Conservation (phyloP, 306 rosid species). For the Inga oerstediana region DNA sequence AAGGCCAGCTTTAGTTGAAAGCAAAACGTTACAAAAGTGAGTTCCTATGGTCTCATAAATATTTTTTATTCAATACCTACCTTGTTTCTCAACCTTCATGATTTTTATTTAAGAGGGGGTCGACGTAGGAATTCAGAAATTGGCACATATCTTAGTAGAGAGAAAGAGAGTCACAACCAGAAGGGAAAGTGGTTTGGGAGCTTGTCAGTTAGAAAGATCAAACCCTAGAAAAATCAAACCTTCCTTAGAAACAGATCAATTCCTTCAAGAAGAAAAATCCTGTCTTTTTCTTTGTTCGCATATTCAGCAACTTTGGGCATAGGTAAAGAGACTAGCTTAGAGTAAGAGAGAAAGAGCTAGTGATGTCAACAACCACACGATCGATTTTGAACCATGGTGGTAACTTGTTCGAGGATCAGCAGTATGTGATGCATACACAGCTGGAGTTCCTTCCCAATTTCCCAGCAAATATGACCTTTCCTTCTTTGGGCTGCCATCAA, state of each 20-base stretch:
- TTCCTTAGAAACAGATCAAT: not conserved
- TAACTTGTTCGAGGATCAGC: constrained; percentile 56
- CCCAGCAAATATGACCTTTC: constrained; percentile 55
- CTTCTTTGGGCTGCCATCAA: constrained; percentile 61
- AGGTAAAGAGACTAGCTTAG: not conserved
- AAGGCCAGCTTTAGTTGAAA: constrained; percentile 25
- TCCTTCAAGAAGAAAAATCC: not conserved
- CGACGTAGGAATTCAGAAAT: constrained; percentile 22
- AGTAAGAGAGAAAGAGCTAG: not conserved
- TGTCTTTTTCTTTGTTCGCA: not conserved
- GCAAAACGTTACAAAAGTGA: constrained; percentile 5
- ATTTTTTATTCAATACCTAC: not conserved
- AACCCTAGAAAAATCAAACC: not conserved
- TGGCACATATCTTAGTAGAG: not conserved
- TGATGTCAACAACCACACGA: constrained; percentile 58
- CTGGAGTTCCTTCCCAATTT: constrained; percentile 72
- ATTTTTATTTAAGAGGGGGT: not conserved
- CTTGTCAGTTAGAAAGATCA: not conserved
- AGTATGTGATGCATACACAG: constrained; percentile 50
- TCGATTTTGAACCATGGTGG: constrained; percentile 47
- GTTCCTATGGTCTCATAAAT: not conserved
- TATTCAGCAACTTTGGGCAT: not conserved
- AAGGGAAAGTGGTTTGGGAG: constrained; percentile 40
- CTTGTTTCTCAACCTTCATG: constrained; percentile 13
- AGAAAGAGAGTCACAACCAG: constrained; percentile 13